Evolutionary conservation across 306 rosid species (phyloP), one percentile per base, ranked within the genome.

Genomic region (Prunus padus): DNA sequence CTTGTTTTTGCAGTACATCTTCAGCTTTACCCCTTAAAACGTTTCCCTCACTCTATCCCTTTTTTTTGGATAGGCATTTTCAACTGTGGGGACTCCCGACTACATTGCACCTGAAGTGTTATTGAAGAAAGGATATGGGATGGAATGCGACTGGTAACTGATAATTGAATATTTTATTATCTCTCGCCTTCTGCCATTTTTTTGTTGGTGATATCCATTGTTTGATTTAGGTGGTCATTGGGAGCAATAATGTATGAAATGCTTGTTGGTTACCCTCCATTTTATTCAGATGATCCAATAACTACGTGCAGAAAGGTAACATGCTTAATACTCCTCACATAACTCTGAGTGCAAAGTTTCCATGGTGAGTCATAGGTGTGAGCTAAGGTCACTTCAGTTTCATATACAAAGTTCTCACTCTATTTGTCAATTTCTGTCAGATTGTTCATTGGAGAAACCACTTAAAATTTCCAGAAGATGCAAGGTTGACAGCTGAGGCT

Each of bases 211-310:
- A 57, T 73, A 11, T 30, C 40, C 4, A 47, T 73, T 22, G 14
- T 72, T 79, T 80, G 30, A 56, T 71, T 42, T 81, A 95, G 98
- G 98, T 95, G 98, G 98, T 95, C 98, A 40, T 78, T 95, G 19
- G 98, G 98, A 77, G 98, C 98, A 44, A 95, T 95, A 78, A 84
- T 95, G 97, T 95, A 95, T 46, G 98, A 95, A 88, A 95, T 95
- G 98, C 96, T 95, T 78, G 91, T 95, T 76, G 98, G 98, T 56
- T 95, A 90, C 72, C 97, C 98, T 77, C 98, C 98, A 82, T 95
- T 95, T 85, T 95, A 90, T 85, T 84, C 98, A 3, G 97, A 95
- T 77, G 98, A 90, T 69, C 98, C 98, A 76, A 87, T 95, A 84
- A 79, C 86, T 79, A 87, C 98, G 14, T 95, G 98, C 89, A 86